Base-by-base conservation (phyloP, 192 early-diverging fungal genomes). In the Chytriomyces sp. region DNA sequence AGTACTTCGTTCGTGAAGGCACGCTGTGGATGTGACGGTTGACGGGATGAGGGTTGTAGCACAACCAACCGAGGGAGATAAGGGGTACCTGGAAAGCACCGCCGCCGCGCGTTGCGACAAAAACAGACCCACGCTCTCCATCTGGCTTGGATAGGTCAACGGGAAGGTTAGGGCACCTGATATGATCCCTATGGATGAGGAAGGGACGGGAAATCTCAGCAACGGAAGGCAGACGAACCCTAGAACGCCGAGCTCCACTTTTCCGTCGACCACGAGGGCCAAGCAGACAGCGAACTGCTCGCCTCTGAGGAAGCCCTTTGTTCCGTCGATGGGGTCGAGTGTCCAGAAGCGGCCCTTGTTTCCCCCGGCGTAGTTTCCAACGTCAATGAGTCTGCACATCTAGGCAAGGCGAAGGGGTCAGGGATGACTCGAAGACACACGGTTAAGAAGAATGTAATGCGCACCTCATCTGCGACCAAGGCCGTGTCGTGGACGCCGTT, bases 221-320 rank as follows among this genome's bases (percentile, higher is more conserved):
- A 49, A 22, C 44, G 22, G 14, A 49, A 26, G 44, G 44, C 3
- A 49, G 44, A n/a, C 44, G 14, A 14, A 49, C 44, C 96, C 95
- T 70, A 95, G 84, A 39, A 98, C 93, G 33, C 93, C 96, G 12
- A 99, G 79, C 68, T 91, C 80, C 7, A 99, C 96, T 19, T 89
- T 73, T 25, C 96, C 95, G 76, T 98, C 91, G 2, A 92, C 81
- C 68, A 98, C 89, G 53, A 98, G 82, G 19, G 95, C 93, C 33
- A 99, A 83, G 73, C 96, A 98, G 3, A 99, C 95, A 0, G 96
- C 95, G 81, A 88, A 99, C 84, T 99, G 98, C 75, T 94, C 95
- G 62, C 96, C 95, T 56, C 98, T 87, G 77, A 99, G 79, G 74
- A 99, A 99, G 26, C 98, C 98, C 77, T 96, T 98, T 32, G 98